A percentile compares a stretch with the other conserved stretches of the same genome.
Conservation (phyloP, 1,284 basidiomycete species). For the Filobasidium uniguttulatum region DNA sequence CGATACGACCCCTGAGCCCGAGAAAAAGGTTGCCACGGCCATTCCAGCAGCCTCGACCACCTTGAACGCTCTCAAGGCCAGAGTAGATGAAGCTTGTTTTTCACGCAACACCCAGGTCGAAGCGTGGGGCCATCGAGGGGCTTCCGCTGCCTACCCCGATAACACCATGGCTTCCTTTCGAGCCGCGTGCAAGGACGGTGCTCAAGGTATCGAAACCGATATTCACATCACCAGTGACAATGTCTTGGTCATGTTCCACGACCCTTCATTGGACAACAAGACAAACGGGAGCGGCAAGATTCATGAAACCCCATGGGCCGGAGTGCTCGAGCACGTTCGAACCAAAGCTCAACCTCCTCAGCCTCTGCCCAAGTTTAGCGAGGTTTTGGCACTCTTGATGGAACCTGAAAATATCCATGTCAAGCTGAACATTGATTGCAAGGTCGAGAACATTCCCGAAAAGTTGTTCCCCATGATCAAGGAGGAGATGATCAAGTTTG, state of each 20-base stretch:
- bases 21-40: constrained; percentile 3
- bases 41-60: not conserved
- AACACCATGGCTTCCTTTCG: constrained; percentile 88
- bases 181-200: constrained; percentile 80
- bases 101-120: constrained; percentile 39
- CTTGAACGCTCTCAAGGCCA: not conserved
- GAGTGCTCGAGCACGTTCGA: constrained; percentile 48
- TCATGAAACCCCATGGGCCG: constrained; percentile 39
- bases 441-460: constrained; percentile 80
- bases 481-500: constrained; percentile 52
- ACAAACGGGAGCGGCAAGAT: constrained; percentile 45
- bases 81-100: constrained; percentile 3
- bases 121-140: constrained; percentile 91
- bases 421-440: constrained; percentile 59
- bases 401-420: constrained; percentile 48
- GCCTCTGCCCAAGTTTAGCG: constrained; percentile 70
- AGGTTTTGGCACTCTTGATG: constrained; percentile 72
- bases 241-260: constrained; percentile 90
- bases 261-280: constrained; percentile 51
- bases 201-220: constrained; percentile 93
- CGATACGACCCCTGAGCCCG: constrained; percentile 1
- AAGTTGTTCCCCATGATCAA: constrained; percentile 78
- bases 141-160: constrained; percentile 52
- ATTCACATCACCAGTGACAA: constrained; percentile 87
- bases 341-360: constrained; percentile 72